Evolutionary conservation across 2,329 filamentous ascomycete species (phyloP), one percentile per base, ranked within the genome.

Genomic region (Orbilia oligospora): DNA sequence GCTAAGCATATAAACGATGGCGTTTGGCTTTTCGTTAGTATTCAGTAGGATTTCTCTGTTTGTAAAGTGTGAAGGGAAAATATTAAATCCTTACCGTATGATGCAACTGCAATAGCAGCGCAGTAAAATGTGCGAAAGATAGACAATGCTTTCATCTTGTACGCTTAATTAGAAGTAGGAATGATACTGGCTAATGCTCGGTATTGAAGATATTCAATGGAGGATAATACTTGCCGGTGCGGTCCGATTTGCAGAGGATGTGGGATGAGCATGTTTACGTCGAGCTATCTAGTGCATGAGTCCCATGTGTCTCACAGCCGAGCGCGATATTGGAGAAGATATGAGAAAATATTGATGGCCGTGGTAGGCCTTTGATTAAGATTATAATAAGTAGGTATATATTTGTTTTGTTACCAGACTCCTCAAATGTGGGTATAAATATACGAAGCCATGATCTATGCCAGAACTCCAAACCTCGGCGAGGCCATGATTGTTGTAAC

Each of bases 391-490:
- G n/a, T n/a, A n/a, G n/a, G n/a, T n/a, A n/a, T n/a, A n/a, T n/a
- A n/a, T n/a, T n/a, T n/a, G n/a, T n/a, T n/a, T n/a, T n/a, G n/a
- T n/a, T n/a, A n/a, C n/a, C n/a, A n/a, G n/a, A n/a, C n/a, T n/a
- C n/a, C n/a, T n/a, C n/a, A n/a, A n/a, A n/a, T n/a, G n/a, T n/a
- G n/a, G n/a, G n/a, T 58, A 8, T n/a, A 14, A 3, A 30, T 58
- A 3, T n/a, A 22, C 16, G 20, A 38, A 41, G 2, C n/a, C n/a
- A 2, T 8, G 10, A 44, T 27, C 33, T 44, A 61, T 10, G 2
- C 9, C 22, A 16, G 16, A 72, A 73, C 61, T 73, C 70, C 70
- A 30, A 67, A 67, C 61, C 70, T 41, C 36, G 36, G 10, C 16
- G 10, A 33, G 61, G 49, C 70, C 61, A 67, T 67, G 61, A 73